Evolutionary conservation across 208 protist species (phyloP).

Genomic region (Crithidia brevicula): DNA sequence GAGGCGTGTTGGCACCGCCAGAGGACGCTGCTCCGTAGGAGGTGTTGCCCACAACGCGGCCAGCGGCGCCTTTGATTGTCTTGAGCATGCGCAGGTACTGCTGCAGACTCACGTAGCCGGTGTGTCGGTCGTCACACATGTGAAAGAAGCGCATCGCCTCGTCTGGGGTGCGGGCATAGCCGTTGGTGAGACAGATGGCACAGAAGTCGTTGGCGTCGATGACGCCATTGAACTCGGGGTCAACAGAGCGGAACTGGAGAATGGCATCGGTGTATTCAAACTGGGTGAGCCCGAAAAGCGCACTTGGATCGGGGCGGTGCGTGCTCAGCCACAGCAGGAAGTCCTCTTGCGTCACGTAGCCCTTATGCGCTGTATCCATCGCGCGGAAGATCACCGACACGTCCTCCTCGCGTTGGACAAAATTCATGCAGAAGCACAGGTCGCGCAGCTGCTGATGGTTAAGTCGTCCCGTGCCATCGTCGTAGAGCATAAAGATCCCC

Average conservation of each 20-base stretch:
- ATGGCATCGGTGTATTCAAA: conserved; percentile 83
- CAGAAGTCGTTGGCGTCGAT: conserved; percentile 61
- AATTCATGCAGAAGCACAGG: conserved; percentile 83
- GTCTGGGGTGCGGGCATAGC: conserved; percentile 31
- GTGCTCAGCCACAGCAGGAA: conserved; percentile 74
- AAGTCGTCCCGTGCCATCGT: conserved; percentile 72
- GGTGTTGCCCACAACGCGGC: neutral
- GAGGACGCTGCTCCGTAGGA: neutral
- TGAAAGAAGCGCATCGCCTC: conserved; percentile 42
- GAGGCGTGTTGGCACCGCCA: neutral
- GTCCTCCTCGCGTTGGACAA: conserved; percentile 60
- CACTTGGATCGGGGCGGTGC: conserved; percentile 69
- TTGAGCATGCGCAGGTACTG: conserved; percentile 38
- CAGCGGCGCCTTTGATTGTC: conserved; percentile 12
- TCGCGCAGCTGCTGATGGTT: conserved; percentile 52
- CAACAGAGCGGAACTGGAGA: conserved; percentile 82
- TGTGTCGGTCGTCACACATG: conserved; percentile 32
- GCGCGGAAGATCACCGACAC: conserved; percentile 66
- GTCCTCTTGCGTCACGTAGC: conserved; percentile 58
- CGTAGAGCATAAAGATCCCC: conserved; percentile 82
- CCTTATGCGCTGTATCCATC: conserved; percentile 62
- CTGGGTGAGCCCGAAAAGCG: conserved; percentile 75
- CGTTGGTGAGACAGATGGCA: conserved; percentile 38
- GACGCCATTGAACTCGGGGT: conserved; percentile 69
- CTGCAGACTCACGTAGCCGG: conserved; percentile 35